These are phyloP conservation scores for Apiotrichum siamense DNA, from an alignment of 1,284 basidiomycete species.

Conservation along the genomic window DNA sequence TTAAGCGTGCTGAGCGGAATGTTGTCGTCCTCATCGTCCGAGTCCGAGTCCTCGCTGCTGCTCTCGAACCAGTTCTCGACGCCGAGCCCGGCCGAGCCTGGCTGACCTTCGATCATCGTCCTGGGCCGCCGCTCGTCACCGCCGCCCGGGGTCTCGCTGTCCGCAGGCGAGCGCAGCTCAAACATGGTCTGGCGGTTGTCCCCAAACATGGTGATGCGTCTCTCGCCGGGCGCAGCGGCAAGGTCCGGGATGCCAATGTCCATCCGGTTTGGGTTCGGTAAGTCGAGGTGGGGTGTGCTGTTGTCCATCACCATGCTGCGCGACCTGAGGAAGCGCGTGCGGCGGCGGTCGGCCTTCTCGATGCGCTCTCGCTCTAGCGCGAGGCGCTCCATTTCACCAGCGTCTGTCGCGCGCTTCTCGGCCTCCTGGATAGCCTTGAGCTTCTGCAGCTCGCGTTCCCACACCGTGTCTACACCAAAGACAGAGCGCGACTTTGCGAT, in stretches of 20 bases:
- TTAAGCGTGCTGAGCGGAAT: not conserved
- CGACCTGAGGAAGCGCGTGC: conserved; percentile 3
- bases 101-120: not conserved
- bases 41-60: conserved; percentile 13
- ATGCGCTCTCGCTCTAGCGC: conserved; percentile 9
- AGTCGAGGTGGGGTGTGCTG: not conserved
- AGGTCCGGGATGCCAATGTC: not conserved
- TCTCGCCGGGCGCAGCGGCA: not conserved
- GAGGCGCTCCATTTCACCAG: conserved; percentile 9
- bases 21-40: conserved; percentile 1
- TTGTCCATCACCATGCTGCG: not conserved
- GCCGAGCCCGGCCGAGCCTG: conserved; percentile 6
- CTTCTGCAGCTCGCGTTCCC: conserved; percentile 45
- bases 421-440: conserved; percentile 31
- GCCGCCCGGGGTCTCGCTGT: not conserved
- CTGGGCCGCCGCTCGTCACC: conserved; percentile 7
- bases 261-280: conserved; percentile 3
- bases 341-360: conserved; percentile 6
- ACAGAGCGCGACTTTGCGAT: conserved; percentile 37
- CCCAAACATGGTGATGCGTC: conserved; percentile 1
- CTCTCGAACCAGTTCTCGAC: conserved; percentile 16
- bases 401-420: conserved; percentile 19
- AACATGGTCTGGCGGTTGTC: not conserved
- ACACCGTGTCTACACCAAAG: conserved; percentile 44
- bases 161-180: not conserved